These are phyloP conservation scores for Scenedesmus sp. DNA, from an alignment of 163 green algal species.

Conservation along the genomic window DNA sequence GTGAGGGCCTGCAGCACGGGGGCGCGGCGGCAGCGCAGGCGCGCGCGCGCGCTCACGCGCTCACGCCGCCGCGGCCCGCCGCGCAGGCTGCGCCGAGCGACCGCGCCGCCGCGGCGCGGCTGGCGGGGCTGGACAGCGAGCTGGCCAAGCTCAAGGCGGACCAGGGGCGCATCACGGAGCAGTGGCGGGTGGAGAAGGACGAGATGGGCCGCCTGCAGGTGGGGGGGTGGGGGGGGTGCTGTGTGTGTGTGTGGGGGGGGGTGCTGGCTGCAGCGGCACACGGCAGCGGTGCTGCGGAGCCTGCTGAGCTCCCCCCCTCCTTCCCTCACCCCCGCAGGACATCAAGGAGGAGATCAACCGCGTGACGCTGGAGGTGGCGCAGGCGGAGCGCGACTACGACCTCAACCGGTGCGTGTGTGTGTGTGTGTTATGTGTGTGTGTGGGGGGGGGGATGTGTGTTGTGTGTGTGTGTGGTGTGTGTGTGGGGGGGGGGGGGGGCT, in stretches of 20 bases:
- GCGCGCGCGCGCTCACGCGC: no score
- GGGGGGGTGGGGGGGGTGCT: no score
- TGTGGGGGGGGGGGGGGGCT: background rate
- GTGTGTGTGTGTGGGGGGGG: no score
- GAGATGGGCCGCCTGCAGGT: constrained; percentile 61
- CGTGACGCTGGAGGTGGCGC: constrained; percentile 87
- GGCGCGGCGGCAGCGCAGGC: no score
- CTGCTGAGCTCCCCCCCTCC: no score
- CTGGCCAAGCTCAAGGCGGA: constrained; percentile 78
- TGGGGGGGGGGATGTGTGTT: no score
- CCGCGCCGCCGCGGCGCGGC: constrained; percentile 69
- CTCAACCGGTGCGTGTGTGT: constrained; percentile 76
- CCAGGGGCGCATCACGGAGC: constrained; percentile 77
- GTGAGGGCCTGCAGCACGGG: no score
- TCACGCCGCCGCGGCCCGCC: no score
- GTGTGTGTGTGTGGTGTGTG: no score
- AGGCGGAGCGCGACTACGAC: constrained; percentile 94
- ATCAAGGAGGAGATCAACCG: constrained; percentile 92
- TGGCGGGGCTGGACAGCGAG: constrained; percentile 79
- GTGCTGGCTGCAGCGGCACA: constrained; percentile 9
- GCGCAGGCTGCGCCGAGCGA: constrained; percentile 59
- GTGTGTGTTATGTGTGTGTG: background rate
- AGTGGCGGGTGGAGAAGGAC: constrained; percentile 77
- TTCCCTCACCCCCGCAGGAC: no score
- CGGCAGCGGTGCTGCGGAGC: background rate